A percentile compares a stretch with the other conserved stretches of the same genome.
Conservation (phyloP, 1,139 yeast species). For the Saccharomyces hybrid region DNA sequence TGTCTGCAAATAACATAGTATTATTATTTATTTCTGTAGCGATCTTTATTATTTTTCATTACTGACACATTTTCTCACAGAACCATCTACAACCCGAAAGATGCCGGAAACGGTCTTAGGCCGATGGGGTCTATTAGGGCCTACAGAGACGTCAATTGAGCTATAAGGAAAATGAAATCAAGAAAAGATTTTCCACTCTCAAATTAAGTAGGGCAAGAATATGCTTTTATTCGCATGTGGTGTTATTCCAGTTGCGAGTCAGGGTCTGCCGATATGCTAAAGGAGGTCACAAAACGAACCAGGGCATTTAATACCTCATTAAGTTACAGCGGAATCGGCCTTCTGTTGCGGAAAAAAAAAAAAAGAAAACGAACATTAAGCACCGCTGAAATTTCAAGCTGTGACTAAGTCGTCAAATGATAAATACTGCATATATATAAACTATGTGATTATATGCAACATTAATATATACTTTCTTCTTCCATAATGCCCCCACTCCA, state of each 20-base stretch:
- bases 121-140: background rate
- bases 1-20: background rate
- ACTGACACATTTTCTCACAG: background rate
- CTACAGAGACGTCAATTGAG: background rate
- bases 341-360: background rate
- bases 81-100: background rate
- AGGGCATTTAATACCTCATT: background rate
- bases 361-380: background rate
- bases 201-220: background rate
- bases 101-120: background rate
- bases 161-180: background rate
- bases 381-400: background rate
- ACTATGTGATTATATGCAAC: background rate
- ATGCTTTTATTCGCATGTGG: background rate
- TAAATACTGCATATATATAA: background rate
- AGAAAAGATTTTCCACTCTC: background rate
- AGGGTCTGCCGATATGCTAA: background rate
- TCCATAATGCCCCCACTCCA: background rate
- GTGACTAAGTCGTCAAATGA: background rate
- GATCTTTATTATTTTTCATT: background rate
- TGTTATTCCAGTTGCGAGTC: background rate
- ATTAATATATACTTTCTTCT: background rate
- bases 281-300: background rate
- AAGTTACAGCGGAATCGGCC: background rate
- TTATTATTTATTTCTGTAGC: background rate